A percentile compares a stretch with the other conserved stretches of the same genome.
These are phyloP conservation scores for Diaporthe sp. DNA, from an alignment of 2,329 filamentous ascomycete genomes.

Conservation along the genomic window DNA sequence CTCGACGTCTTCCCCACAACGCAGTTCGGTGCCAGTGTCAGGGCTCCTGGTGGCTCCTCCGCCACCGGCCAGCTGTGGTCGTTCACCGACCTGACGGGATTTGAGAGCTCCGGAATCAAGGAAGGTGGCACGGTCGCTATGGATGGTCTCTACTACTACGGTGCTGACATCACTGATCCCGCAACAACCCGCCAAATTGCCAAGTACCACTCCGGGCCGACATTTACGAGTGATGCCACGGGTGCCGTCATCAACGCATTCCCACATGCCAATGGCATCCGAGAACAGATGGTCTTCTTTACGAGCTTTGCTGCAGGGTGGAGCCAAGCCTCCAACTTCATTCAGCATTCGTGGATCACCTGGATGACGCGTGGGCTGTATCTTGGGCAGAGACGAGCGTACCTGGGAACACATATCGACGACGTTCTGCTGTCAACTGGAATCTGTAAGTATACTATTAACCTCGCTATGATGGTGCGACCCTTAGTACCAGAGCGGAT, in stretches of 20 bases:
- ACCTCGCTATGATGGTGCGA: rapidly evolving
- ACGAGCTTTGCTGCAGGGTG: constrained; percentile 7
- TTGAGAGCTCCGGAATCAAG: constrained; percentile 6
- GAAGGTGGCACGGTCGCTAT: background rate
- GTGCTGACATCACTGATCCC: background rate
- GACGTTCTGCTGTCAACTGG: background rate
- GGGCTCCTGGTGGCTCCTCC: background rate
- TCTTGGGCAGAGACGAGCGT: constrained; percentile 2
- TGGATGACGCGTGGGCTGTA: constrained; percentile 4
- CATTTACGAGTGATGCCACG: constrained; percentile 5
- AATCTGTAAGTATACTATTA: background rate
- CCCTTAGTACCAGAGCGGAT: no score
- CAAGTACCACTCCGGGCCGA: background rate
- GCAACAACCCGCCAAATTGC: background rate
- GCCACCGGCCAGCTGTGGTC: background rate
- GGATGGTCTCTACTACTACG: constrained; percentile 11
- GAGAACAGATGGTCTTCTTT: constrained; percentile 14
- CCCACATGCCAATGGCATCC: background rate
- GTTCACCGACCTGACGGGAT: background rate
- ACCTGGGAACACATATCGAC: constrained; percentile 9
- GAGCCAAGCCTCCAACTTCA: background rate
- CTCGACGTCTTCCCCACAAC: background rate
- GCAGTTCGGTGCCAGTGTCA: background rate
- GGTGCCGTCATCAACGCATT: background rate
- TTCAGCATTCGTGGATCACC: constrained; percentile 5